Evolutionary conservation across 2,329 filamentous ascomycete genomes (phyloP).

Genomic region (Penicillium capsulatum): DNA sequence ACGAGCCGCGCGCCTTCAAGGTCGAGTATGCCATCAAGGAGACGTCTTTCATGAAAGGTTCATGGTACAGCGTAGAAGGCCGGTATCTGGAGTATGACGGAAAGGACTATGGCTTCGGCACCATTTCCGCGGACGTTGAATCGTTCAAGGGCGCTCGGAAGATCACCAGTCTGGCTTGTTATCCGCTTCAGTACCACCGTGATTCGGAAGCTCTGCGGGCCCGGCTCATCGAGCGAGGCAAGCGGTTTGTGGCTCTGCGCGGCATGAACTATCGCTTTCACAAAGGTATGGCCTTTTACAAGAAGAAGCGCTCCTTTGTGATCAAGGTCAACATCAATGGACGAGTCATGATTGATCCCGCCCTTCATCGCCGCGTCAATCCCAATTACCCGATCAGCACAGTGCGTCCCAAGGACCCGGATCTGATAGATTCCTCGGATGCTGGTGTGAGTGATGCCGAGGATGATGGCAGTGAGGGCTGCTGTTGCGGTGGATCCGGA

Average conservation of each 20-base stretch:
- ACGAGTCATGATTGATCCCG: conserved; percentile 81
- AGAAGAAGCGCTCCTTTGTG: conserved; percentile 65
- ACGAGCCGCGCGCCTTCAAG: conserved; percentile 78
- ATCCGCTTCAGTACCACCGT: conserved; percentile 76
- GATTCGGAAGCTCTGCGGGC: conserved; percentile 61
- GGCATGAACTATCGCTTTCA: conserved; percentile 80
- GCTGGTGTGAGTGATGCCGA: conserved; percentile 12
- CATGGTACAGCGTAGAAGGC: conserved; percentile 71
- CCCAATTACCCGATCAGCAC: conserved; percentile 77
- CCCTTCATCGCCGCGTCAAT: conserved; percentile 76
- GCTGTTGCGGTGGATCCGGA: conserved; percentile 38
- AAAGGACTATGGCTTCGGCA: conserved; percentile 75
- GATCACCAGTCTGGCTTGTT: conserved; percentile 72
- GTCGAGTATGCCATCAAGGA: conserved; percentile 72
- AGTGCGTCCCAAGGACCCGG: conserved; percentile 67
- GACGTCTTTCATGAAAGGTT: conserved; percentile 63
- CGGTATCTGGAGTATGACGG: conserved; percentile 82
- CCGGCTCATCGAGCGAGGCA: conserved; percentile 72
- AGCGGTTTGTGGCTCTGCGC: conserved; percentile 74
- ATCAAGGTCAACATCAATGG: conserved; percentile 82
- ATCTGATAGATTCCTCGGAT: conserved; percentile 50
- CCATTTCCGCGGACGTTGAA: conserved; percentile 63
- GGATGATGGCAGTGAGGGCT: conserved; percentile 40
- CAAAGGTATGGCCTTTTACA: conserved; percentile 79
- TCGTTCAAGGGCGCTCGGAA: conserved; percentile 77